A percentile compares a stretch with the other conserved stretches of the same genome.
Evolutionary conservation across 176 grass and related monocot species (phyloP).

Genomic region (Aegilops bicornis): DNA sequence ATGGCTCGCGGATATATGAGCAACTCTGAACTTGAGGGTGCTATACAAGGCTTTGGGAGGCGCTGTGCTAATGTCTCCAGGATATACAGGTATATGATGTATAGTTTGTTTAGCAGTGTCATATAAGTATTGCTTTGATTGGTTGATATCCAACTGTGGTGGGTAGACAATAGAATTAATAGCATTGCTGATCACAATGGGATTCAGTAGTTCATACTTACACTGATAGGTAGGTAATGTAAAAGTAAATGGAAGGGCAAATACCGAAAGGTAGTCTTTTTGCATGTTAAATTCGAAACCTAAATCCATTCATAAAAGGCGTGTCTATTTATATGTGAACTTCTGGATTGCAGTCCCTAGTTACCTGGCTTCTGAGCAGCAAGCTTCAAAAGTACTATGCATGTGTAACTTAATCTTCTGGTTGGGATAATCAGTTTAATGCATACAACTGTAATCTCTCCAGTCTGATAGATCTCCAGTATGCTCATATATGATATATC

Average conservation of each 20-base stretch:
- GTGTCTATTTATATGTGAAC: not conserved
- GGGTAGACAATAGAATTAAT: slow-evolving; percentile 3
- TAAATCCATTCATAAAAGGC: not conserved
- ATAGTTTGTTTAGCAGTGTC: slow-evolving; percentile 12
- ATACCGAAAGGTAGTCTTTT: not conserved
- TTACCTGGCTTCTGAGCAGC: not conserved
- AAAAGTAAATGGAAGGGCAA: not conserved
- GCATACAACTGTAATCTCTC: not conserved
- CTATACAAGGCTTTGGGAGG: slow-evolving; percentile 51
- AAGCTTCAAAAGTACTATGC: not conserved
- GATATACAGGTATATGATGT: slow-evolving; percentile 79
- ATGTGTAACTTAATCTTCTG: slow-evolving; percentile 1
- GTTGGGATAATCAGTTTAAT: not conserved
- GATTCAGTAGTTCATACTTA: not conserved
- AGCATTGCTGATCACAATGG: not conserved
- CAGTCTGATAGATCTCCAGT: not conserved
- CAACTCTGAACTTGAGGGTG: slow-evolving; percentile 63
- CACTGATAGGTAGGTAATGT: not conserved
- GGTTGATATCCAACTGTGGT: not conserved
- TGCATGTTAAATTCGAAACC: not conserved
- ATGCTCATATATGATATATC: slow-evolving; percentile 20
- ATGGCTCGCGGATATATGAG: slow-evolving; percentile 70
- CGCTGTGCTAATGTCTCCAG: slow-evolving; percentile 79
- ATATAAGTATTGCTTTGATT: not conserved
- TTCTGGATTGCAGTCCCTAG: not conserved